A percentile compares a stretch with the other conserved stretches of the same genome.
phyloP scores from a whole-genome alignment of 495 filamentous ascomycete species.

The Barbatosphaeria neglecta region DNA sequence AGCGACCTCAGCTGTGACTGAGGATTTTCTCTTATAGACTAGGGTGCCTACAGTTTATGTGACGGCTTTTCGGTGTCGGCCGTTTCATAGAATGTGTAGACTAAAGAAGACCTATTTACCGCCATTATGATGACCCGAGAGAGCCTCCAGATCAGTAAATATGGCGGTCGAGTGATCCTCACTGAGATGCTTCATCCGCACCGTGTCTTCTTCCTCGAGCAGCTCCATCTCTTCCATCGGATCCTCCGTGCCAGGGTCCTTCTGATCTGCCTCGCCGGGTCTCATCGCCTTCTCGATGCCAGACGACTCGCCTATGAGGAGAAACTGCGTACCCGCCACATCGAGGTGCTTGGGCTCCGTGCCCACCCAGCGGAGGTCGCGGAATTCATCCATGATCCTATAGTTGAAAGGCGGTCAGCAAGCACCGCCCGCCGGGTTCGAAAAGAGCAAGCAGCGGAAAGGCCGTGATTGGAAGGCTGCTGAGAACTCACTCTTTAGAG shows the following conservation, averaged over 20 bases:
- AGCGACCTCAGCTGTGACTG: no score
- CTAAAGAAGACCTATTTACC: no score
- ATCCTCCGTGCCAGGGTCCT: conserved; percentile 39
- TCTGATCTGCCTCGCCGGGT: conserved; percentile 43
- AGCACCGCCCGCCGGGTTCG: neutral
- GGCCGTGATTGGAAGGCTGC: neutral
- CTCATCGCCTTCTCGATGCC: conserved; percentile 51
- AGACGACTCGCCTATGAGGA: conserved; percentile 67
- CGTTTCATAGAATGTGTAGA: no score
- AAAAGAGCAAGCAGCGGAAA: no score
- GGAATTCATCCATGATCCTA: conserved; percentile 60
- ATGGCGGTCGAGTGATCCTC: conserved; percentile 27
- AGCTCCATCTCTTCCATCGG: conserved; percentile 41
- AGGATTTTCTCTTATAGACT: no score
- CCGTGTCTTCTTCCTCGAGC: conserved; percentile 29
- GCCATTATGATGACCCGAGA: conserved; percentile 12
- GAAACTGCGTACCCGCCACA: conserved; percentile 66
- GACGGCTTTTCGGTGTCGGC: no score
- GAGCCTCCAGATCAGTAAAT: conserved; percentile 27
- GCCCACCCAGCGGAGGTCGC: conserved; percentile 60
- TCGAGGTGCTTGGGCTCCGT: conserved; percentile 66
- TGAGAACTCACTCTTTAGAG: conserved; percentile 50
- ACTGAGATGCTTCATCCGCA: conserved; percentile 24
- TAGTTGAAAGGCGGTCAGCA: conserved; percentile 16
- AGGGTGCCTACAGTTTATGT: no score